Percentiles rank a stretch among this genome's conserved stretches.
Conservation (phyloP, 257 asterid species). For the Ajuga chamaepitys region DNA sequence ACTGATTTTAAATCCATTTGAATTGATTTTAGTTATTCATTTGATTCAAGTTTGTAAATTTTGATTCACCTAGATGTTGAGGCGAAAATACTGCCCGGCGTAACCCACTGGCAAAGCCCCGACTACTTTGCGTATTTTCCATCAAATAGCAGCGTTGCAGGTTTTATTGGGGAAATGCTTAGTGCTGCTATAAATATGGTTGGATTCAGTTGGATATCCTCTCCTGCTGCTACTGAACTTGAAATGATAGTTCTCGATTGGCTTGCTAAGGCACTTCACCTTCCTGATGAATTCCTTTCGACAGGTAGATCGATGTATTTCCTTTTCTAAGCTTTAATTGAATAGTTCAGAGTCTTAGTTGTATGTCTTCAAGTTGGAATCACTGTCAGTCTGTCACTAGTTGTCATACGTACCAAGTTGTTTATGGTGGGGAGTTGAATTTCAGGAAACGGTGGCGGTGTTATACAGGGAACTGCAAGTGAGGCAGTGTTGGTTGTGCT, state of each 20-base stretch:
- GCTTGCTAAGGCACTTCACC: slow-evolving; percentile 81
- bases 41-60: not conserved
- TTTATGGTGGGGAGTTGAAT: slow-evolving; percentile 17
- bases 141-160: slow-evolving; percentile 80
- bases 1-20: not conserved
- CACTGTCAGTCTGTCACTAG: too few relatives aligned
- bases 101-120: slow-evolving; percentile 98
- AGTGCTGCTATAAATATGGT: slow-evolving; percentile 92
- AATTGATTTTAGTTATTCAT: not conserved
- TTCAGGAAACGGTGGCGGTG: slow-evolving; percentile 87
- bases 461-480: slow-evolving; percentile 92
- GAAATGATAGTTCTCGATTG: slow-evolving; percentile 88
- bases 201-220: slow-evolving; percentile 94
- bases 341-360: not conserved
- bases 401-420: slow-evolving; percentile 6
- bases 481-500: slow-evolving; percentile 87
- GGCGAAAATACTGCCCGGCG: slow-evolving; percentile 82
- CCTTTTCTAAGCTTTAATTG: not conserved
- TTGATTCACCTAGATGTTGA: slow-evolving; percentile 47
- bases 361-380: not conserved
- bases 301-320: slow-evolving; percentile 34
- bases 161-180: slow-evolving; percentile 95
- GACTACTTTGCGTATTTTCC: slow-evolving; percentile 80
- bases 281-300: slow-evolving; percentile 70
- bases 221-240: slow-evolving; percentile 98